Evolutionary conservation across 1,139 yeast species (phyloP), one percentile per base, ranked within the genome.

Genomic region (Oligophagozyma castellii): DNA sequence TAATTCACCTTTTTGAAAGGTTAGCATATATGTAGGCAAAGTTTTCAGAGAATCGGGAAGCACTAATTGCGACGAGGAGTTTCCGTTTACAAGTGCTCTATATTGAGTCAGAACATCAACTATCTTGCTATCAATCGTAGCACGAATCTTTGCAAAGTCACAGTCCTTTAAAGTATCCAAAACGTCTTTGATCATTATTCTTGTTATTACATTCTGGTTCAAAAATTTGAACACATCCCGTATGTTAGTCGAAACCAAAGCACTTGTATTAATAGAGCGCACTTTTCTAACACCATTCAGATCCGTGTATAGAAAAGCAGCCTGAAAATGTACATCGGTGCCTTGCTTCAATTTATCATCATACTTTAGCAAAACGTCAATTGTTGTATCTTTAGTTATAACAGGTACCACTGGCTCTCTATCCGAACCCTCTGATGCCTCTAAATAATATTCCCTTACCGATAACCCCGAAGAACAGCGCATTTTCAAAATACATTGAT

Each of bases 381-480:
- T 55, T 2, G 79, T 65, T 27, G 80, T 77, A 42, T 79, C 76
- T 12, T 67, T 64, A 26, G 67, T 65, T 13, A 86, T 55, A 5
- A 70, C 58, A 1, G 95, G 86, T 16, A 84, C 53, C n/a, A 60
- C 56, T 3, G 94, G 93, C 40, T 81, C 93, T 14, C 34, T 37
- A 13, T 57, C 59, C 27, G 53, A 42, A 26, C 41, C 36, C 5
- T 46, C 43, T 5, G 40, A 38, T 3, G 53, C 38, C 33, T 65
- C 69, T 2, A 89, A 92, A 44, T 75, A 76, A 51, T 83, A 80
- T 33, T 72, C 71, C n/a, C 71, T 58, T 4, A 89, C 84, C 47
- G 81, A 93, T 33, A 92, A 61, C 0, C 98, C 98, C 38, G 70
- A 74, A 1, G 95, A 83, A 44, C 92, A 79, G 40, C 99, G 76